Conservation (phyloP, 2,329 filamentous ascomycete genomes). For the Whalleya microplaca region DNA sequence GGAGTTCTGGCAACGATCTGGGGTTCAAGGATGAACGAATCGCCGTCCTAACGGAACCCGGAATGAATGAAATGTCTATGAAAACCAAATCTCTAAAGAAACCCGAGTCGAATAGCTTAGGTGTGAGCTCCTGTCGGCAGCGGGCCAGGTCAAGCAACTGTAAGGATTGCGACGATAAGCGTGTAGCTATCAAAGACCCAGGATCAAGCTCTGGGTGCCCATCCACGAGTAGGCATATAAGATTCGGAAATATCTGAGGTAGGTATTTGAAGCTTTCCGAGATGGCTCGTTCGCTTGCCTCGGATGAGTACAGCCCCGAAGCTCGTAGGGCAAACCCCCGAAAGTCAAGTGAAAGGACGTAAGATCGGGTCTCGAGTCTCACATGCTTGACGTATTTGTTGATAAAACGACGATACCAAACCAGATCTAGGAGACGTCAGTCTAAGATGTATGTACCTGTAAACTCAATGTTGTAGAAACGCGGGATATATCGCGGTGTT, state of each 20-base stretch:
- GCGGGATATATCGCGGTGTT: too few relatives aligned
- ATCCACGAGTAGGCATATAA: slow-evolving; percentile 53
- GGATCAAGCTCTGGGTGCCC: slow-evolving; percentile 51
- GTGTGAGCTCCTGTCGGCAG: slow-evolving; percentile 45
- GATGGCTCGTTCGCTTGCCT: slow-evolving; percentile 42
- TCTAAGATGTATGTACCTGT: not conserved
- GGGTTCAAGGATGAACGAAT: slow-evolving; percentile 39
- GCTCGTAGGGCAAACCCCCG: slow-evolving; percentile 45
- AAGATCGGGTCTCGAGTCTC: slow-evolving; percentile 43
- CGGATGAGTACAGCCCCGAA: slow-evolving; percentile 46
- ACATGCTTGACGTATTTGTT: slow-evolving; percentile 41
- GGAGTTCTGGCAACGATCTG: slow-evolving; percentile 48
- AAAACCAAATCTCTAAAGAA: slow-evolving; percentile 50
- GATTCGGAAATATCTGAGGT: slow-evolving; percentile 45
- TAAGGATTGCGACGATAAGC: slow-evolving; percentile 27
- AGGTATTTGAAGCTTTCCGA: slow-evolving; percentile 46
- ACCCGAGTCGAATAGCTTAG: slow-evolving; percentile 43
- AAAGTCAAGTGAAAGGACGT: slow-evolving; percentile 54
- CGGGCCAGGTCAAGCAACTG: slow-evolving; percentile 51
- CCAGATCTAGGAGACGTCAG: slow-evolving; percentile 45
- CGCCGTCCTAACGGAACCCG: slow-evolving; percentile 47
- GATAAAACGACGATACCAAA: slow-evolving; percentile 54
- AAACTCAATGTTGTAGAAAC: too few relatives aligned
- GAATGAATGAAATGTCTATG: slow-evolving; percentile 56
- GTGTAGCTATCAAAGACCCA: slow-evolving; percentile 37